Percentiles rank a stretch among this genome's conserved stretches.
Evolutionary conservation across 2,329 filamentous ascomycete genomes (phyloP).

Genomic region (Massarina eburnea): DNA sequence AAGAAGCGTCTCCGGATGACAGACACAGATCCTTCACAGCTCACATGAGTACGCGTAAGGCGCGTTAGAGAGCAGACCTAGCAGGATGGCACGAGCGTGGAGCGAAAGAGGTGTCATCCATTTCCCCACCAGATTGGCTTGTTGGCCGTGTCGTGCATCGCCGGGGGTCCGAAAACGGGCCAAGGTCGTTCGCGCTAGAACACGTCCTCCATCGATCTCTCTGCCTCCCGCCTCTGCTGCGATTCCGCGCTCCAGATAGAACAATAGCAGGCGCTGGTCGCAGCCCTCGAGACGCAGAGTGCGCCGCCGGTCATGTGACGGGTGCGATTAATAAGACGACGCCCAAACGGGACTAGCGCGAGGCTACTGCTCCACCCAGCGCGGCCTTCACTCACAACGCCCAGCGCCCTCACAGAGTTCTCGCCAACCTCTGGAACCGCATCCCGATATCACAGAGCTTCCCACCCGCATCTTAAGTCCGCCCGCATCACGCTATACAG

Average conservation of each 20-base stretch:
- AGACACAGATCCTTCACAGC: constrained; percentile 1
- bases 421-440: constrained; percentile 27
- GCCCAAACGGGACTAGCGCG: constrained; percentile 1
- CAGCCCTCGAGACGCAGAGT: too few relatives aligned
- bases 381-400: neutral
- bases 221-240: neutral
- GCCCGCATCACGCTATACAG: constrained; percentile 38
- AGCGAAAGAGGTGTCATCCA: constrained; percentile 18
- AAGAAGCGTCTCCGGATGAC: neutral
- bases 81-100: constrained; percentile 11
- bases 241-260: too few relatives aligned
- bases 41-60: constrained; percentile 12
- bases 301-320: neutral
- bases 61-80: constrained; percentile 5
- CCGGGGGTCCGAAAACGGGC: constrained; percentile 23
- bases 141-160: constrained; percentile 13
- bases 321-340: neutral
- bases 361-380: neutral
- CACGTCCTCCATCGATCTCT: neutral
- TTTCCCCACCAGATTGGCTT: constrained; percentile 27
- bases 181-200: constrained; percentile 13
- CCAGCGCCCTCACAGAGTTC: constrained; percentile 5
- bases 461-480: constrained; percentile 39
- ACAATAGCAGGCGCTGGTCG: too few relatives aligned
- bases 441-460: constrained; percentile 33